These are phyloP conservation scores for Hyaloscypha variabilis DNA, from an alignment of 495 filamentous ascomycete species.

Conservation along the genomic window DNA sequence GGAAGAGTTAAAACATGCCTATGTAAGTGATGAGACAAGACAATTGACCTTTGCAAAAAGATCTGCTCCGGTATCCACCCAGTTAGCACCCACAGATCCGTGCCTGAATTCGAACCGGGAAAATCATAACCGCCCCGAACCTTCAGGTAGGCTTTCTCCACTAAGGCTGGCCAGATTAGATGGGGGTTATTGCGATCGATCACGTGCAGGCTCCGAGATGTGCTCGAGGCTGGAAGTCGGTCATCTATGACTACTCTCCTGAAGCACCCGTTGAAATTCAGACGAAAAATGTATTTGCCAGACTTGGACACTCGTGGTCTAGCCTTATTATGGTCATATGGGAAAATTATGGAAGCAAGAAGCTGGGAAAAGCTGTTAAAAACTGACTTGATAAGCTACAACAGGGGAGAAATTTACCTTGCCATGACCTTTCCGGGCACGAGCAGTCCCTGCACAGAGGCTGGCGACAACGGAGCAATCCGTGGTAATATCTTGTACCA, in stretches of 20 bases:
- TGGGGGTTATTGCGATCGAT: slow-evolving; percentile 78
- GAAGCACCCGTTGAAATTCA: slow-evolving; percentile 94
- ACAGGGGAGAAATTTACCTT: slow-evolving; percentile 45
- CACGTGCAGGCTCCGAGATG: slow-evolving; percentile 76
- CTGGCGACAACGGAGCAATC: slow-evolving; percentile 98
- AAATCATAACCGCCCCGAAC: slow-evolving; percentile 96
- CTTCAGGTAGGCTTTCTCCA: slow-evolving; percentile 99
- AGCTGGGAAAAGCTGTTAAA: slow-evolving; percentile 48
- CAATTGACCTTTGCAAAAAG: slow-evolving; percentile 70
- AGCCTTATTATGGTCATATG: slow-evolving; percentile 59
- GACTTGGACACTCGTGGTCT: slow-evolving; percentile 65
- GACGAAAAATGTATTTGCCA: slow-evolving; percentile 88
- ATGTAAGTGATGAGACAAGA: not conserved
- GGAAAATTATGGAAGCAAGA: slow-evolving; percentile 70
- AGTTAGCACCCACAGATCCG: slow-evolving; percentile 86
- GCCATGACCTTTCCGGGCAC: slow-evolving; percentile 60
- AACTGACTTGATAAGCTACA: not conserved
- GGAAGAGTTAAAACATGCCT: slow-evolving; percentile 14
- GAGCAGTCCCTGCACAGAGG: slow-evolving; percentile 79
- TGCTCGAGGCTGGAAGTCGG: slow-evolving; percentile 78
- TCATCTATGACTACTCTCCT: slow-evolving; percentile 91
- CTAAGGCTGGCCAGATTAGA: slow-evolving; percentile 86
- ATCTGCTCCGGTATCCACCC: slow-evolving; percentile 98
- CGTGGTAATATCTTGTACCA: slow-evolving; percentile 91
- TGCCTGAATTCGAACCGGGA: slow-evolving; percentile 96